Evolutionary conservation across 495 filamentous ascomycete genomes (phyloP), one percentile per base, ranked within the genome.

Genomic region (Aspergillus saccharolyticus): DNA sequence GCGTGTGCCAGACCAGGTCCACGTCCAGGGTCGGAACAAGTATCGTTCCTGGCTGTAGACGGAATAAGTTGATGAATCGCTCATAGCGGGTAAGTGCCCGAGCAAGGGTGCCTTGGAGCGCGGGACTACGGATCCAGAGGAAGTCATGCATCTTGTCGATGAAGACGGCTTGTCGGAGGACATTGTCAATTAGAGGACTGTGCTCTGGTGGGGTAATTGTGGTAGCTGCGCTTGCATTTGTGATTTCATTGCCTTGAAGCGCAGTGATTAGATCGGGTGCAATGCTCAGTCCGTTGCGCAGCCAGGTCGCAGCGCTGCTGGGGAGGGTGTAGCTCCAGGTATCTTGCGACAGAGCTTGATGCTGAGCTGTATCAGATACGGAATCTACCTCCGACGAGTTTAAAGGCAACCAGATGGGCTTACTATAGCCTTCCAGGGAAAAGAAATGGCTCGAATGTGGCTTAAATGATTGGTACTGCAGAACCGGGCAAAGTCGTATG

Each of bases 391-490:
- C 9, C 39, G 9, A 21, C 33, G 12, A 8, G 16, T 17, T 24
- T 2, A 14, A 16, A 12, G 14, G 42, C 14, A 39, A n/a, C 25
- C 17, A 2, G 44, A 20, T 45, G 33, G 44, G 30, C 65, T 39
- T 53, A 73, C 67, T 50, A 67, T 65, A 16, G 55, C 25, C n/a
- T 17, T 14, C 65, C 65, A 67, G 25, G 65, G 65, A 30, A 67
- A 64, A 0, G 28, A n/a, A 3, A 59, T 43, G 12, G 44, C 39
- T 6, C 54, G 60, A 9, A 60, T 49, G 15, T 30, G 52, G 6
- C 50, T 1, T 8, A 64, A 33, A 0, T 57, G 44, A 2, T 55
- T 6, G 6, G 15, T 20, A 0, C 12, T 39, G 43, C 62, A 64
- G 47, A 58, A 60, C 0, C 20, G 21, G 4, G 56, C 46, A 49